Base-by-base conservation (phyloP, 2,329 filamentous ascomycete genomes). In the Aspergillus brasiliensis region DNA sequence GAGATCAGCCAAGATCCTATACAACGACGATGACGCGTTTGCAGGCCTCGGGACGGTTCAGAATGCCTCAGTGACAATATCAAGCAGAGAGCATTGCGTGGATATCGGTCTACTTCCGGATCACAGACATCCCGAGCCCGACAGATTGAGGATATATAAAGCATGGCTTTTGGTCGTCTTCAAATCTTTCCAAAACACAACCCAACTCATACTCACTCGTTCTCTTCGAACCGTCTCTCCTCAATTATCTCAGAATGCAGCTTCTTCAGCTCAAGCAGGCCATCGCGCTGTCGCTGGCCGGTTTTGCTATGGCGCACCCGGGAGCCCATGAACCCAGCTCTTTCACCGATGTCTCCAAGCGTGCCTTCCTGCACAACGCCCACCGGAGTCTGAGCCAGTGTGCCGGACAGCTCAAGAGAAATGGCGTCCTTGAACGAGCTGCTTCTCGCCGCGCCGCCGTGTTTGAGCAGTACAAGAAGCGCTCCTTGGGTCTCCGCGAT, bases 291-390 rank as follows among this genome's bases (percentile, higher is more conserved):
- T 65, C 60, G 49, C 48, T 67, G 8, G 55, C 63, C 25, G 59
- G 62, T 7, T 44, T 67, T 3, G 44, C 62, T 6, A 13, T 61
- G 10, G 66, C 66, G 15, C 66, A 68, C 27, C 67, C 67, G 2
- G 67, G 64, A 17, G 65, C 31, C 34, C 64, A 67, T 23, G 65
- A 68, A 51, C 55, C 55, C 15, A 62, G 25, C 51, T 65, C 65
- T 6, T 62, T 62, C 17, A 44, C 53, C 6, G 17, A 59, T 38
- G 11, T 53, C 10, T 19, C 19, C 17, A 62, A 62, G 53, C 52
- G 60, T 17, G 38, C 27, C 28, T 62, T 60, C 49, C 53, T 62
- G 15, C 48, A 46, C 60, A 56, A 53, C 17, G 42, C 60, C 19
- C 25, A 48, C 8, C 53, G 42, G 34, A 53, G 38, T 19, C 37